Evolutionary conservation across 768 basidiomycete genomes (phyloP).

Genomic region (Podaxis mareebaensis): DNA sequence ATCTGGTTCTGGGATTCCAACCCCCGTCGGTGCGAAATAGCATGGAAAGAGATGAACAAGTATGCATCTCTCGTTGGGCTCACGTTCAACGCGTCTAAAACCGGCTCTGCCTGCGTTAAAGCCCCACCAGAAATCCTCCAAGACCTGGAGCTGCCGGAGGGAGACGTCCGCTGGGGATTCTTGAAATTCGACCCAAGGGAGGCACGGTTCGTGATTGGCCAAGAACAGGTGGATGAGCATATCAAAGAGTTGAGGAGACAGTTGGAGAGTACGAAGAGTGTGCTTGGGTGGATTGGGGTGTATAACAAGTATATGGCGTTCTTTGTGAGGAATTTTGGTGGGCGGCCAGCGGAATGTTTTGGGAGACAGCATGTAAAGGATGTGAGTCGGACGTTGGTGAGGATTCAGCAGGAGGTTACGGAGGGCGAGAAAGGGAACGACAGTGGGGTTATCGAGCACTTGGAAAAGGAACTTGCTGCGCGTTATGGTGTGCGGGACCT

Average conservation of each 20-base stretch:
- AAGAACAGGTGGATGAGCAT: conserved; percentile 36
- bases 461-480: conserved; percentile 25
- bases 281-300: conserved; percentile 38
- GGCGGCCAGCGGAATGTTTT: conserved; percentile 35
- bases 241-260: conserved; percentile 40
- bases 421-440: not conserved
- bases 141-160: conserved; percentile 27
- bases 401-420: conserved; percentile 33
- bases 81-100: conserved; percentile 42
- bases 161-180: conserved; percentile 42
- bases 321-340: conserved; percentile 37
- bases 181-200: conserved; percentile 33
- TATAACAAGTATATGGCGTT: conserved; percentile 42
- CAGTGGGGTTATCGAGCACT: conserved; percentile 21
- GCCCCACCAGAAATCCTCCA: not conserved
- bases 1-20: conserved; percentile 44
- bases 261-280: conserved; percentile 34
- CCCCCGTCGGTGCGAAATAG: conserved; percentile 32
- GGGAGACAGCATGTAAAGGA: conserved; percentile 32
- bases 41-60: conserved; percentile 42
- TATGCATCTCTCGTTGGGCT: conserved; percentile 42
- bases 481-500: conserved; percentile 35
- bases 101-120: conserved; percentile 40
- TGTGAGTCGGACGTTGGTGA: conserved; percentile 31
- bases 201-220: conserved; percentile 36